Base-by-base conservation (phyloP, 441 rosid genomes). In the Erysimum pusillum region DNA sequence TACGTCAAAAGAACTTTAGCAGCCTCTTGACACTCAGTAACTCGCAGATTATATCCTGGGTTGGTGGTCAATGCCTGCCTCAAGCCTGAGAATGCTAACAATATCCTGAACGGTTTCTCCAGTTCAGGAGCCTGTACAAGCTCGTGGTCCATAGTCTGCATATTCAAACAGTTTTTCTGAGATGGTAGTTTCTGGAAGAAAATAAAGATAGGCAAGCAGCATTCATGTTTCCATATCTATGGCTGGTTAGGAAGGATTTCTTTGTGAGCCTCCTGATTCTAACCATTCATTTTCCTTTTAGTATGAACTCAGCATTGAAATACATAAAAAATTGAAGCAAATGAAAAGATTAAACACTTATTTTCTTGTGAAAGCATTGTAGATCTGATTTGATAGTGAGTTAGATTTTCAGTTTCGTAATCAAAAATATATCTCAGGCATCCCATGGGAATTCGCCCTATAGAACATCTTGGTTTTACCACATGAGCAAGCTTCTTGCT, bases 71-170 rank as follows among this genome's bases (percentile, higher is more conserved):
- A 86, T 32, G 97, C 91, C 65, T 90, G 85, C 85, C 83, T 93
- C 85, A 93, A 82, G 83, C 99, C 99, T 64, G 98, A 95, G 83
- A 95, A 88, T 58, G 98, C 99, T 77, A 95, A 78, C 74, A 95
- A 83, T 82, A 95, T 85, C 82, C 86, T 95, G 91, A 82, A 91
- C 63, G 90, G 80, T 63, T 85, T 85, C 76, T 80, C 79, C 38
- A 80, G 69, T 75, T 83, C 80, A 36, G 83, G 81, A 32, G 82
- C 85, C 18, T 35, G 82, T 77, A 95, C 69, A 73, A 93, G 91
- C 89, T 82, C 81, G 86, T 90, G 89, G 67, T 89, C 91, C 83
- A 81, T 93, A 6, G 94, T 89, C 99, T 95, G 80, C 78, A 86
- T 42, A 78, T 51, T 60, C 41, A 82, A 79, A 80, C 65, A 10